Percentiles rank a stretch among this genome's conserved stretches.
Conservation (phyloP, 306 rosid species). For the Delonix regia region DNA sequence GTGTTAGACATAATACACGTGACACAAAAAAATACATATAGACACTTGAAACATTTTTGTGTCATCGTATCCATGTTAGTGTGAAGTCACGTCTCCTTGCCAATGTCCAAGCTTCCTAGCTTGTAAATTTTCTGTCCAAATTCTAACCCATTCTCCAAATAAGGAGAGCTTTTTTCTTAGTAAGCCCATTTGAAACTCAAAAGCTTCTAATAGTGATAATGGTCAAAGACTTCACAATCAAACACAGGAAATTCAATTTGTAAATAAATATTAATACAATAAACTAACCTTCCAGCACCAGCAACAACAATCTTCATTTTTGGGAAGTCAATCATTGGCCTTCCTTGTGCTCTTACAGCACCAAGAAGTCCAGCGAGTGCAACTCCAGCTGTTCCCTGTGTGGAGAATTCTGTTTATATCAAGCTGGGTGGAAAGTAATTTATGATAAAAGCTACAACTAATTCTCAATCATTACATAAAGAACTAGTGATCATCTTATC, state of each 20-base stretch:
- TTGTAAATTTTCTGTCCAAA: neutral
- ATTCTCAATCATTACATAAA: conserved; percentile 16
- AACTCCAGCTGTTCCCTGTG: conserved; percentile 98
- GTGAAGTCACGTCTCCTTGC: neutral
- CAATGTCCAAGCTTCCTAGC: neutral
- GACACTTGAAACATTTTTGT: neutral
- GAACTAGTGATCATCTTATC: neutral
- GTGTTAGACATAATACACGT: too few species aligned
- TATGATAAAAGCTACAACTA: conserved; percentile 18
- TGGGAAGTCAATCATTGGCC: conserved; percentile 97
- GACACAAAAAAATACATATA: neutral
- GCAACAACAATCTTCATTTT: conserved; percentile 98
- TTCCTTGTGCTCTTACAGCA: conserved; percentile 99
- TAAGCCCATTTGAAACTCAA: neutral
- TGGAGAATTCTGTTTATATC: conserved; percentile 26
- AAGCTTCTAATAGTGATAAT: neutral
- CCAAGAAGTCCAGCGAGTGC: conserved; percentile 98
- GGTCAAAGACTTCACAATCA: neutral
- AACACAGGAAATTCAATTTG: neutral
- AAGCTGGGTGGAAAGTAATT: conserved; percentile 19
- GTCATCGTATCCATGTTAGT: neutral
- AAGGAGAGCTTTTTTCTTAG: neutral
- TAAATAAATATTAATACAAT: conserved; percentile 15
- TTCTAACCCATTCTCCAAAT: neutral
- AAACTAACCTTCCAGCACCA: conserved; percentile 97